Evolutionary conservation across 345 rosid genomes (phyloP), one percentile per base, ranked within the genome.

Genomic region (Bruguiera gymnorhiza): DNA sequence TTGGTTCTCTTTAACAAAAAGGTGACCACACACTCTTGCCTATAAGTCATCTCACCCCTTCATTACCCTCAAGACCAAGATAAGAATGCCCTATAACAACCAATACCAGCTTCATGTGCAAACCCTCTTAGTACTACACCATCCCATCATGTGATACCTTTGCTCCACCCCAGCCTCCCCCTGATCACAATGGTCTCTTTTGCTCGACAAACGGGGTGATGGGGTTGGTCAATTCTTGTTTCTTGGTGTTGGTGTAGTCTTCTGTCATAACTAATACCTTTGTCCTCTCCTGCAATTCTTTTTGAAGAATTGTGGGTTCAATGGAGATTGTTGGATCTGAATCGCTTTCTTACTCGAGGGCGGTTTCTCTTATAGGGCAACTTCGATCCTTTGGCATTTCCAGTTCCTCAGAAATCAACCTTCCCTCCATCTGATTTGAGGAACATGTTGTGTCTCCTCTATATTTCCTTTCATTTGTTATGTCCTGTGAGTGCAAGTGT

Each of bases 341-440:
- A 76, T 60, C 64, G 43, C 59, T 61, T 37, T 57, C 43, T 67
- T 3, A 52, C 10, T 9, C 1, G 0, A 29, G 57, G 76, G 76
- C 62, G 67, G 65, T 69, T 65, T 56, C 31, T 75, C 58, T 64
- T 74, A 39, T 53, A 82, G 89, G 89, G 89, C 86, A 86, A 78
- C 83, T 78, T 86, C 81, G 66, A 81, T 81, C 84, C 87, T 83
- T 86, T 86, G 89, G 87, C 89, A 86, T 78, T 77, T 77, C 69
- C 61, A 55, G 59, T 67, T 67, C 52, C 66, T 62, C 66, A 21
- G 62, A 59, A 55, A 31, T 67, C 60, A 61, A 26, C 52, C 59
- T 11, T 23, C 18, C 50, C 50, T 31, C 20, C 68, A 15, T 23
- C 52, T 20, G 69, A 74, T 70, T 52, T 51, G 63, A 65, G 68